Evolutionary conservation across 148 eudicot genomes (phyloP), one percentile per base, ranked within the genome.

Genomic region (Mesembryanthemum crystallinum): DNA sequence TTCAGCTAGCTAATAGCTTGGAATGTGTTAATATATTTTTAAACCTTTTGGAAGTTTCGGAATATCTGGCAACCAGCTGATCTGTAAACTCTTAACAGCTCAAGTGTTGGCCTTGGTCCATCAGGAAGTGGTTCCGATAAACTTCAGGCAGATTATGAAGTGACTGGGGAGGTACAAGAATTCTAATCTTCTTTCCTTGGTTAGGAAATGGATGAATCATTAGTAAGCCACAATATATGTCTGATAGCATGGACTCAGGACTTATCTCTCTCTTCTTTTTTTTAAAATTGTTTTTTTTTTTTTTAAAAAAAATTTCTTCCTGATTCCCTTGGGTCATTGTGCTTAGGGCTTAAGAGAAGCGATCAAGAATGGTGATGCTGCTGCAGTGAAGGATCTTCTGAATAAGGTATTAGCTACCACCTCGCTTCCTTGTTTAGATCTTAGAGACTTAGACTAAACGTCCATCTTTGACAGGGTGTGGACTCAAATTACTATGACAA

Each of bases 401-500:
- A 79, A 76, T 63, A 84, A 87, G 96, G 96, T 91, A 75, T 71
- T 45, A 45, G 52, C 71, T 18, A 5, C 43, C 61, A 47, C 32
- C 20, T 42, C 47, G 23, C 71, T 77, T 73, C 73, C 25, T 25
- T 64, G 45, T 61, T 28, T 59, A 67, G 72, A n/a, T n/a, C n/a
- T n/a, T n/a, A n/a, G n/a, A n/a, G 51, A 72, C 67, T 72, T 64
- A 64, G 27, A 33, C 78, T 80, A 64, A 84, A 55, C 5, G 8
- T 69, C 43, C 29, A 39, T 52, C 54, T 49, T 76, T 79, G 57
- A 71, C 82, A 91, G 96, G 96, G 93, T 39, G 96, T 91, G 69
- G 96, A 91, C 80, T 86, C 96, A 69, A 91, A 91, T 80, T 91
- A 87, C 74, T 79, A 86, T 76, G 96, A 91, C 85, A 91, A 87